Evolutionary conservation across 2,329 filamentous ascomycete species (phyloP), one percentile per base, ranked within the genome.

Genomic region (Teratosphaeria gauchensis): DNA sequence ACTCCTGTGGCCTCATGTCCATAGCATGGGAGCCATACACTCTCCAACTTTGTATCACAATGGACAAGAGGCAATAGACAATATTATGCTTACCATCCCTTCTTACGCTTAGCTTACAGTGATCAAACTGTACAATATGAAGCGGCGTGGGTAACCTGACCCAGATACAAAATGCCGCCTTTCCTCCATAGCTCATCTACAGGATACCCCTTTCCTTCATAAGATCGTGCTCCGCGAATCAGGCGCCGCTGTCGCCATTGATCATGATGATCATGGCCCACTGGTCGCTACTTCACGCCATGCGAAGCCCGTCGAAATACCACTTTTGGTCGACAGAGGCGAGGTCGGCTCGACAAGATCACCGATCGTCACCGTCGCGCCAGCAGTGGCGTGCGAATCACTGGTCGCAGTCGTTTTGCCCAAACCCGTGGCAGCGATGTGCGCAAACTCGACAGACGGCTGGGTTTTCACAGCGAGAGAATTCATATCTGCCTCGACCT

Each of bases 401-500:
- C 19, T 24, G 16, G 16, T 48, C n/a, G 42, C 42, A 21, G 7
- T n/a, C n/a, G n/a, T 19, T n/a, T 19, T n/a, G n/a, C 6, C 16
- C 42, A 19, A 19, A 6, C 4, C 8, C n/a, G n/a, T 19, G n/a
- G 6, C 42, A 21, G 42, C 42, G 42, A 8, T 6, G 42, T 48
- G 19, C 19, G 42, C 1, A 24, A 48, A n/a, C 5, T 21, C 42
- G n/a, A 21, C n/a, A 21, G 42, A 19, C 16, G 7, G 11, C 19
- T 19, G n/a, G 4, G 16, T 8, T 21, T 21, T 48, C n/a, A 48
- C 16, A 4, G 42, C 42, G n/a, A 48, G 5, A 19, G 42, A 21
- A n/a, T 48, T n/a, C 16, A 48, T 4, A 19, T 48, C 64, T 4
- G 51, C 54, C 38, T 66, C 63, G 9, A 61, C 56, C 54, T 71